A percentile compares a stretch with the other conserved stretches of the same genome.
Evolutionary conservation across 2,329 filamentous ascomycete species (phyloP).

Genomic region (Epichloe elymi): DNA sequence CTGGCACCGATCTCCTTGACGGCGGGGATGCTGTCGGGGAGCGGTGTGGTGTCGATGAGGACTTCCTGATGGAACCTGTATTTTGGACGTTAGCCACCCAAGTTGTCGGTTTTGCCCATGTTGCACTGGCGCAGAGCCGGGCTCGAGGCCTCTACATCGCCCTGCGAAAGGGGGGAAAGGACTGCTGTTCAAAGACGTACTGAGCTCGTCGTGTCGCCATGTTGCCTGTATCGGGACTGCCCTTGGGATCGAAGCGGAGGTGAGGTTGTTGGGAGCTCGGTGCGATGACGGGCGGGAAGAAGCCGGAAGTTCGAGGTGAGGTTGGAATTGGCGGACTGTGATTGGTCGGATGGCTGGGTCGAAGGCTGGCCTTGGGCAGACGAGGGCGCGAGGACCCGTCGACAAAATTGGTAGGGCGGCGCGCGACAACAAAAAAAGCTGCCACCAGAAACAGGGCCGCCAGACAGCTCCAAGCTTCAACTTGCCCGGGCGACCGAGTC

Average conservation of each 20-base stretch:
- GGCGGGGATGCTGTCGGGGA: conserved; percentile 81
- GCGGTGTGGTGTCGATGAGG: conserved; percentile 90
- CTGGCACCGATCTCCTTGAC: conserved; percentile 89
- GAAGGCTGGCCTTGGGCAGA: conserved; percentile 13
- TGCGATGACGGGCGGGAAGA: not conserved
- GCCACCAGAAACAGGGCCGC: not conserved
- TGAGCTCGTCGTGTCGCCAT: conserved; percentile 30
- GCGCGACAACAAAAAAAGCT: conserved; percentile 5
- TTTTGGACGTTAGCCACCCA: conserved; percentile 16
- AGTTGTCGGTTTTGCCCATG: not conserved
- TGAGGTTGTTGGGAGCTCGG: conserved; percentile 15
- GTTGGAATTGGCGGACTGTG: conserved; percentile 25
- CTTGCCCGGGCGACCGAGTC: not conserved
- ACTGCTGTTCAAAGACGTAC: conserved; percentile 18
- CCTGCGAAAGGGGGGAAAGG: not conserved
- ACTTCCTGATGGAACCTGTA: conserved; percentile 83
- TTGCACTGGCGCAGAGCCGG: not conserved
- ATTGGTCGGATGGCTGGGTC: conserved; percentile 21
- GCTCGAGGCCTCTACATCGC: not conserved
- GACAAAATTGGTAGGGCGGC: conserved; percentile 1
- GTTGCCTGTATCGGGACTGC: conserved; percentile 18
- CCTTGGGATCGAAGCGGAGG: conserved; percentile 13
- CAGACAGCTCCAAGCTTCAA: not conserved
- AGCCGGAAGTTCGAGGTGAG: conserved; percentile 19
- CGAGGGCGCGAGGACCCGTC: not conserved